Evolutionary conservation across 2,329 filamentous ascomycete species (phyloP).

Genomic region (Ophiocordyceps sinensis): DNA sequence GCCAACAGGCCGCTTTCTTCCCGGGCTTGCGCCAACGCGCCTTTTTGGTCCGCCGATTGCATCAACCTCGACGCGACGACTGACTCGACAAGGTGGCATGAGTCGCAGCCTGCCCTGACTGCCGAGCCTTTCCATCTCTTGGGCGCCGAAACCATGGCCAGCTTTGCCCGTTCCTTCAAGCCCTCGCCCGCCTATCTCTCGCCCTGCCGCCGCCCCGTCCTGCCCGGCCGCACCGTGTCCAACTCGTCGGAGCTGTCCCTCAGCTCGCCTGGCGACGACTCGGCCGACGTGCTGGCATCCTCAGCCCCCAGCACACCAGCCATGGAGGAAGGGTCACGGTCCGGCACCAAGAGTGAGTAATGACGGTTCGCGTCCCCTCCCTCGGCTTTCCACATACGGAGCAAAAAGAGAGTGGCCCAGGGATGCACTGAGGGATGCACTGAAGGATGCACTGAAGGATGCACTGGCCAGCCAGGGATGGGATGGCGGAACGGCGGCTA

Average conservation of each 20-base stretch:
- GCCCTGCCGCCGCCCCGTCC: conserved; percentile 26
- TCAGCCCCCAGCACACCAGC: conserved; percentile 16
- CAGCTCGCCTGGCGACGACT: conserved; percentile 14
- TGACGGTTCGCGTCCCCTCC: not conserved
- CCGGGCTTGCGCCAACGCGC: no score
- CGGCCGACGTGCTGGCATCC: conserved; percentile 12
- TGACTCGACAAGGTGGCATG: no score
- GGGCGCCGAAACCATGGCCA: conserved; percentile 23
- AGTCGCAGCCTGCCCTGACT: no score
- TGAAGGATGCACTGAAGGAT: no score
- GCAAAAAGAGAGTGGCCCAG: no score
- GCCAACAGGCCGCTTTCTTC: no score
- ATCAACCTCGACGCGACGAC: no score
- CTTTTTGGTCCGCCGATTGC: no score
- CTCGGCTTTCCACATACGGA: not conserved
- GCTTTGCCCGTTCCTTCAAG: conserved; percentile 33
- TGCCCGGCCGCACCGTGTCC: conserved; percentile 28
- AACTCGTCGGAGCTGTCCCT: conserved; percentile 31
- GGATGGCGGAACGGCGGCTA: not conserved
- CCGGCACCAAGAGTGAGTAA: conserved; percentile 5
- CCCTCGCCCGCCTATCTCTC: conserved; percentile 28
- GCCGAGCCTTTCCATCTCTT: not conserved
- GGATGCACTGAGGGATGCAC: no score
- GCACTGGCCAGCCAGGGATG: no score
- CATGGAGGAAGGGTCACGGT: conserved; percentile 1